Evolutionary conservation across 2,329 filamentous ascomycete genomes (phyloP).

Genomic region (Biscogniauxia marginata): DNA sequence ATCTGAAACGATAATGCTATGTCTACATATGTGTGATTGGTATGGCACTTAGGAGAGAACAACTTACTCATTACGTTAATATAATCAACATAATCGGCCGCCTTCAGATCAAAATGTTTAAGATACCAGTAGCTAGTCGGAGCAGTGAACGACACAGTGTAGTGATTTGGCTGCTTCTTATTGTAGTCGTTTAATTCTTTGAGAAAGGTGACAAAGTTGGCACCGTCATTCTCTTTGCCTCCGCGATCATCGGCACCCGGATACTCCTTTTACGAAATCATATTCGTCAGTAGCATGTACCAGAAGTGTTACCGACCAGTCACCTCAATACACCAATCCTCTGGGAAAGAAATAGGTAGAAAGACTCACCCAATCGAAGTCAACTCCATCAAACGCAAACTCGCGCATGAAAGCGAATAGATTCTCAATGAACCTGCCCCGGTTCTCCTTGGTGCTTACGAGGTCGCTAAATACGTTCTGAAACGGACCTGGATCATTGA

Average conservation of each 20-base stretch:
- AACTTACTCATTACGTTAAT: slow-evolving; percentile 45
- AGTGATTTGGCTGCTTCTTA: slow-evolving; percentile 5
- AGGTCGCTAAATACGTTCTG: slow-evolving; percentile 30
- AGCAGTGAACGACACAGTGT: slow-evolving; percentile 16
- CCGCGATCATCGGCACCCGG: slow-evolving; percentile 26
- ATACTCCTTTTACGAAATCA: no score
- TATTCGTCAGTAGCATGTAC: no score
- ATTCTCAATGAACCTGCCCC: slow-evolving; percentile 19
- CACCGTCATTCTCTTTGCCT: slow-evolving; percentile 17
- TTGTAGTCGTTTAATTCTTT: slow-evolving; percentile 42
- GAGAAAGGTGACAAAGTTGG: slow-evolving; percentile 22
- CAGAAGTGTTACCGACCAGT: no score
- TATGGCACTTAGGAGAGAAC: no score
- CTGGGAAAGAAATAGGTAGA: no score
- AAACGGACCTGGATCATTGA: slow-evolving; percentile 31
- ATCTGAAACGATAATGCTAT: no score
- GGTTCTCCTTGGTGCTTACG: slow-evolving; percentile 10
- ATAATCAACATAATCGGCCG: slow-evolving; percentile 32
- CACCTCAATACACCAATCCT: no score
- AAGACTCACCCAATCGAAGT: slow-evolving; percentile 30
- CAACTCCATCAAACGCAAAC: slow-evolving; percentile 27
- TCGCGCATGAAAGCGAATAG: slow-evolving; percentile 22
- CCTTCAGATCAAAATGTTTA: slow-evolving; percentile 27
- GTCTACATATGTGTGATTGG: no score
- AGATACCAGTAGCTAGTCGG: slow-evolving; percentile 28